Evolutionary conservation across 2,329 filamentous ascomycete genomes (phyloP).

Genomic region (Xylariaceae sp.): DNA sequence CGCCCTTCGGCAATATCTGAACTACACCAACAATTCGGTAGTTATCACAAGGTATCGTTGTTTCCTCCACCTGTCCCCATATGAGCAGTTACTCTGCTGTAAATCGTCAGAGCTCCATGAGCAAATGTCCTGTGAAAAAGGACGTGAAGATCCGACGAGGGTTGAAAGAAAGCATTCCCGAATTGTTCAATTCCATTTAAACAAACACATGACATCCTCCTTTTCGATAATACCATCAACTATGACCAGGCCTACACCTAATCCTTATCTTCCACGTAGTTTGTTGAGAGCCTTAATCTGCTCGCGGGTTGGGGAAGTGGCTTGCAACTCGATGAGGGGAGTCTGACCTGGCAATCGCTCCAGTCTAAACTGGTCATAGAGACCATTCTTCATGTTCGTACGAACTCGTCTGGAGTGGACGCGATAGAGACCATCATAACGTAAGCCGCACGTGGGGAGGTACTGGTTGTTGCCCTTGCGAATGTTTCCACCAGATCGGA

Average conservation of each 20-base stretch:
- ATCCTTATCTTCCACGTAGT: constrained; percentile 3
- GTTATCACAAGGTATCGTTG: too few species aligned
- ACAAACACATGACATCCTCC: not conserved
- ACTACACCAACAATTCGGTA: too few species aligned
- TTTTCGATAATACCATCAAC: not conserved
- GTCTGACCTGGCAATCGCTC: constrained; percentile 19
- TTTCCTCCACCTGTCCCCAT: too few species aligned
- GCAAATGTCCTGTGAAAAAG: too few species aligned
- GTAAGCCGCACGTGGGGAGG: constrained; percentile 24
- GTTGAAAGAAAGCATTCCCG: too few species aligned
- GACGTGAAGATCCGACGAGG: too few species aligned
- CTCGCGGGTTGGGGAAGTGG: constrained; percentile 19
- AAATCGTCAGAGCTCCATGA: too few species aligned
- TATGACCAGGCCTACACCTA: not conserved
- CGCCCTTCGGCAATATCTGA: too few species aligned
- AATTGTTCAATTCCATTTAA: not conserved
- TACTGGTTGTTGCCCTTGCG: constrained; percentile 7
- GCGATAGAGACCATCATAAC: constrained; percentile 30
- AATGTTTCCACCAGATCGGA: constrained; percentile 24
- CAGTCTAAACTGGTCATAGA: constrained; percentile 29
- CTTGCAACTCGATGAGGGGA: constrained; percentile 15
- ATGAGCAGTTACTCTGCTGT: too few species aligned
- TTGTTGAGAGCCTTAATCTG: constrained; percentile 14
- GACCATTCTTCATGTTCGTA: constrained; percentile 25
- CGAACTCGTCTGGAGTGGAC: constrained; percentile 8